Evolutionary conservation across 2,329 filamentous ascomycete species (phyloP).

Genomic region (Exserohilum turcica): DNA sequence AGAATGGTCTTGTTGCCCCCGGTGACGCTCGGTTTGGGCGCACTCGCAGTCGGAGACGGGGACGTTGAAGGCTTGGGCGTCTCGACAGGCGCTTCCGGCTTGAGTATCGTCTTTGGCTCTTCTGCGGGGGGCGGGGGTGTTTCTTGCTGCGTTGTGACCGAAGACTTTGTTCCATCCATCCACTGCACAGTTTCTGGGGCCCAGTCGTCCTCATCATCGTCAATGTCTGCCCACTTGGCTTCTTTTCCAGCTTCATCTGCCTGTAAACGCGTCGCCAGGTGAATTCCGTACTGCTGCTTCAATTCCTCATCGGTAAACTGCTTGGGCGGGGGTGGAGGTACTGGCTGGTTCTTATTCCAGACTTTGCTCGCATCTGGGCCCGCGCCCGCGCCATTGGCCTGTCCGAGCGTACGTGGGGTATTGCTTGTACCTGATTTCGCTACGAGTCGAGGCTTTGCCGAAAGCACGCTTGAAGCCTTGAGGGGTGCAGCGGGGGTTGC

Average conservation of each 20-base stretch:
- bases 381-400: slow-evolving; percentile 63
- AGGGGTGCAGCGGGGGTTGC: slow-evolving; percentile 49
- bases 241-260: slow-evolving; percentile 74
- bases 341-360: slow-evolving; percentile 89
- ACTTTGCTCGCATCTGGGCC: slow-evolving; percentile 75
- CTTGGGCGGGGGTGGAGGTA: slow-evolving; percentile 71
- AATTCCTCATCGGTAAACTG: slow-evolving; percentile 87
- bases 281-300: slow-evolving; percentile 81
- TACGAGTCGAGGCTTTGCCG: slow-evolving; percentile 72
- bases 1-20: slow-evolving; percentile 55
- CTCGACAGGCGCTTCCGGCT: slow-evolving; percentile 42
- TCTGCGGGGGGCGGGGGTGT: slow-evolving; percentile 37
- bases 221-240: slow-evolving; percentile 87
- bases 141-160: slow-evolving; percentile 63
- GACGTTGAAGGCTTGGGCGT: slow-evolving; percentile 42
- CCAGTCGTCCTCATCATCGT: slow-evolving; percentile 88
- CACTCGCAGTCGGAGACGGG: slow-evolving; percentile 24
- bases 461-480: slow-evolving; percentile 56
- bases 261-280: slow-evolving; percentile 78
- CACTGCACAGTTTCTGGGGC: slow-evolving; percentile 83
- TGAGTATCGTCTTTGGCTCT: slow-evolving; percentile 33
- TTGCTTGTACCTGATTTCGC: slow-evolving; percentile 72
- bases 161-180: slow-evolving; percentile 86
- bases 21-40: slow-evolving; percentile 46
- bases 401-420: slow-evolving; percentile 57